A percentile compares a stretch with the other conserved stretches of the same genome.
Conservation (phyloP, 164 flowering plant species). For the Annona squamosa region DNA sequence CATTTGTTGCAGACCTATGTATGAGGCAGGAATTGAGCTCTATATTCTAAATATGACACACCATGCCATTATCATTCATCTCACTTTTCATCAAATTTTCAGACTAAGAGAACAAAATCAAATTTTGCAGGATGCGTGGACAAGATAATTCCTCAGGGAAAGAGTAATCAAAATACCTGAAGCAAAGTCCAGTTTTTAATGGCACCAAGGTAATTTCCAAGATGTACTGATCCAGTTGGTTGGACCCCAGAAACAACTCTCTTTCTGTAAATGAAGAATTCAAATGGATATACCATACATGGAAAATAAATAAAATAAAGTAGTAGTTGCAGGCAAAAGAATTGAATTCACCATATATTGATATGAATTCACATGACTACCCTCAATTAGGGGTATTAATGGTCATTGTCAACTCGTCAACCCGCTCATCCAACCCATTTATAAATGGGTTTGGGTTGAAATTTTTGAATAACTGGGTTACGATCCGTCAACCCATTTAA, state of each 20-base stretch:
- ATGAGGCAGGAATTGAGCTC: not conserved
- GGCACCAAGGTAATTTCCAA: conserved; percentile 95
- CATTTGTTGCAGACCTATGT: not conserved
- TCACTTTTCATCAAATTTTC: not conserved
- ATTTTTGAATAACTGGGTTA: no score
- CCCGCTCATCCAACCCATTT: no score
- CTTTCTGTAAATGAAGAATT: conserved; percentile 44
- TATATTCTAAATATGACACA: not conserved
- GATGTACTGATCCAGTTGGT: conserved; percentile 90
- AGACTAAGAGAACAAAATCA: not conserved
- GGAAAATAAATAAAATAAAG: not conserved
- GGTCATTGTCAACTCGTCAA: no score
- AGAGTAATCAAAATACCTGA: conserved; percentile 45
- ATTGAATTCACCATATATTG: not conserved
- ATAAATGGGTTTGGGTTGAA: no score
- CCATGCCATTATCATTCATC: not conserved
- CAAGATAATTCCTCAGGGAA: not conserved
- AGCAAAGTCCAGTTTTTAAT: conserved; percentile 85
- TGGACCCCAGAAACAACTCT: conserved; percentile 94
- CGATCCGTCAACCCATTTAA: no score
- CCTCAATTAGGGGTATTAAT: no score
- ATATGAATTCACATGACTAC: no score
- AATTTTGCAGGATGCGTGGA: not conserved
- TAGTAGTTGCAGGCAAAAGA: not conserved
- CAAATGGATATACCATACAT: not conserved